A percentile compares a stretch with the other conserved stretches of the same genome.
Evolutionary conservation across 371 early-diverging fungal species (phyloP).

Genomic region (Syncephalastrum sp.): DNA sequence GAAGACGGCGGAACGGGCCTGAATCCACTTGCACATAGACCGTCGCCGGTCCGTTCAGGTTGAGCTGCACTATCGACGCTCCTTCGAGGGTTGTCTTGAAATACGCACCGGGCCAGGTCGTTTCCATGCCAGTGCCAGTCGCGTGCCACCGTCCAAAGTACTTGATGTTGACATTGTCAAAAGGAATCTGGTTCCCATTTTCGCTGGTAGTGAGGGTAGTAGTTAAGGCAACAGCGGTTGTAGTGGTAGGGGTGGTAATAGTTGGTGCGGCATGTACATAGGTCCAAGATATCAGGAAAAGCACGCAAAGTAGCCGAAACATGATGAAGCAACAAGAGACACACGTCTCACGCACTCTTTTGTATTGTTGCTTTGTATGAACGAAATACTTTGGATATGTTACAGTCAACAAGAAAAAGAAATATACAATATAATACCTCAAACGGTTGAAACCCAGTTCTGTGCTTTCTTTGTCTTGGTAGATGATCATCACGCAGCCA

Average conservation of each 20-base stretch:
- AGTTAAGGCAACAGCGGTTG: no score
- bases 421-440: no score
- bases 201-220: slow-evolving; percentile 1
- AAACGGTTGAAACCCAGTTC: background rate
- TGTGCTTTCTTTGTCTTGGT: slow-evolving; percentile 1
- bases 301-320: no score
- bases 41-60: slow-evolving; percentile 22
- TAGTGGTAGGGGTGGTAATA: no score
- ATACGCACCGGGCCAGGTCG: slow-evolving; percentile 48
- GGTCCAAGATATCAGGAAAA: no score
- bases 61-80: slow-evolving; percentile 19
- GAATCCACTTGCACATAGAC: slow-evolving; percentile 28
- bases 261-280: no score
- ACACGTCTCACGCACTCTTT: no score
- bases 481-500: slow-evolving; percentile 1
- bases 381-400: no score
- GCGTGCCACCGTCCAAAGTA: slow-evolving; percentile 45
- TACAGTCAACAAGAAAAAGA: no score
- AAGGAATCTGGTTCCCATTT: slow-evolving; percentile 14
- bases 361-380: no score
- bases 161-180: slow-evolving; percentile 33
- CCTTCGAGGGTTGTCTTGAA: slow-evolving; percentile 23
- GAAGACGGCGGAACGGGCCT: slow-evolving; percentile 10
- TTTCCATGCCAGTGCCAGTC: slow-evolving; percentile 23
- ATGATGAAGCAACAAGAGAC: no score